Conservation (phyloP, 805 yeast genomes). For the Diddensiella caesifluorescens region DNA sequence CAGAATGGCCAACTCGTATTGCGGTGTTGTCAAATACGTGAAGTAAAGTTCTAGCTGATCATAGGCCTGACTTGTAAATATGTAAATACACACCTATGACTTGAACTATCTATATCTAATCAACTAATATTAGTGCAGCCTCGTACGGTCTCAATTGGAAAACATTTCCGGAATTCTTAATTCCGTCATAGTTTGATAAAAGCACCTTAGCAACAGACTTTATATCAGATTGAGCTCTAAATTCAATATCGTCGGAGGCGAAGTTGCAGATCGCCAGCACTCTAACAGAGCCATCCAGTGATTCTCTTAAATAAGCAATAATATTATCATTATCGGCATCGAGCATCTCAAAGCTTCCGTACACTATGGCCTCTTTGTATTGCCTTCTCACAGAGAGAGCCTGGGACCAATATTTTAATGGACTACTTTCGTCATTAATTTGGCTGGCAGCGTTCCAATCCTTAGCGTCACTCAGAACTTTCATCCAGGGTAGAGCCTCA, state of each 20-base stretch:
- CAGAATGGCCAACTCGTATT: too few species aligned
- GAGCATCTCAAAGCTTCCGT: constrained; percentile 40
- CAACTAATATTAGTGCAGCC: neutral
- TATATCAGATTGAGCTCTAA: neutral
- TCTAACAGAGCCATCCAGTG: neutral
- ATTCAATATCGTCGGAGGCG: neutral
- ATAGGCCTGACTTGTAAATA: too few species aligned
- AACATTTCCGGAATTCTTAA: neutral
- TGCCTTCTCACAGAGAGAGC: constrained; percentile 41
- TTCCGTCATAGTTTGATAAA: neutral
- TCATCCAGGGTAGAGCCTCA: constrained; percentile 47
- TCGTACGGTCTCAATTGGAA: neutral
- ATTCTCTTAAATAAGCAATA: neutral
- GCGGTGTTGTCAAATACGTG: too few species aligned
- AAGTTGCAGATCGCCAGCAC: neutral
- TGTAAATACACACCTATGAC: too few species aligned
- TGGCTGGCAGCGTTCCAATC: constrained; percentile 46
- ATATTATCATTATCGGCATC: neutral
- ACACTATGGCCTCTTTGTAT: constrained; percentile 39
- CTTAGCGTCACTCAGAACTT: constrained; percentile 44
- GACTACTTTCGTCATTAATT: constrained; percentile 41
- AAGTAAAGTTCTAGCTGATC: too few species aligned
- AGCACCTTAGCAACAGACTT: neutral
- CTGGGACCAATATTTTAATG: constrained; percentile 43
- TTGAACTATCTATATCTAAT: too few species aligned